Evolutionary conservation across 495 filamentous ascomycete genomes (phyloP).

Genomic region (Talaromyces thailandensis): DNA sequence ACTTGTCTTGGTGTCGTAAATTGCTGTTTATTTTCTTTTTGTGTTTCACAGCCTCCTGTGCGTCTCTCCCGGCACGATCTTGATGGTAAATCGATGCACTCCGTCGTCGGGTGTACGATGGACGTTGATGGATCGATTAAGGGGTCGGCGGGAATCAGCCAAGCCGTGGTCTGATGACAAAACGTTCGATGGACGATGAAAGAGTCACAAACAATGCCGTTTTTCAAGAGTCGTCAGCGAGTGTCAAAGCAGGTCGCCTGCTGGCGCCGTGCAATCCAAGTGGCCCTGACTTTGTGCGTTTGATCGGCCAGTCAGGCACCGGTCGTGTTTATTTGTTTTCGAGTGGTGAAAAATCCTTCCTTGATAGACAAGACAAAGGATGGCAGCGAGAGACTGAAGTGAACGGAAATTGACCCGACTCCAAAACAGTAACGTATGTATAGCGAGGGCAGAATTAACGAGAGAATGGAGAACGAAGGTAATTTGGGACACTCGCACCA

Average conservation of each 20-base stretch:
- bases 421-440: slow-evolving; percentile 6
- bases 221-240: neutral
- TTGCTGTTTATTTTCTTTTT: neutral
- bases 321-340: neutral
- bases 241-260: slow-evolving; percentile 4
- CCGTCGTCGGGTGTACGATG: neutral
- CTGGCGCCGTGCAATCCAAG: slow-evolving; percentile 1
- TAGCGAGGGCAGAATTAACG: neutral
- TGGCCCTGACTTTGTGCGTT: slow-evolving; percentile 3
- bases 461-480: slow-evolving; percentile 4
- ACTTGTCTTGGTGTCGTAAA: neutral
- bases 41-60: neutral
- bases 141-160: neutral
- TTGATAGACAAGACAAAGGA: slow-evolving; percentile 1
- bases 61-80: neutral
- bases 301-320: neutral
- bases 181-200: neutral
- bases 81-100: neutral
- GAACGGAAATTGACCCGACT: slow-evolving; percentile 1
- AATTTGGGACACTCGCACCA: neutral
- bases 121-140: neutral
- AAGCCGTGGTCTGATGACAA: neutral
- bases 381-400: neutral
- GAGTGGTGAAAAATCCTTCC: neutral
- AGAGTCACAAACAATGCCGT: neutral